These are phyloP conservation scores for Heterobasidion annosum DNA, from an alignment of 1,284 basidiomycete genomes.

Conservation along the genomic window DNA sequence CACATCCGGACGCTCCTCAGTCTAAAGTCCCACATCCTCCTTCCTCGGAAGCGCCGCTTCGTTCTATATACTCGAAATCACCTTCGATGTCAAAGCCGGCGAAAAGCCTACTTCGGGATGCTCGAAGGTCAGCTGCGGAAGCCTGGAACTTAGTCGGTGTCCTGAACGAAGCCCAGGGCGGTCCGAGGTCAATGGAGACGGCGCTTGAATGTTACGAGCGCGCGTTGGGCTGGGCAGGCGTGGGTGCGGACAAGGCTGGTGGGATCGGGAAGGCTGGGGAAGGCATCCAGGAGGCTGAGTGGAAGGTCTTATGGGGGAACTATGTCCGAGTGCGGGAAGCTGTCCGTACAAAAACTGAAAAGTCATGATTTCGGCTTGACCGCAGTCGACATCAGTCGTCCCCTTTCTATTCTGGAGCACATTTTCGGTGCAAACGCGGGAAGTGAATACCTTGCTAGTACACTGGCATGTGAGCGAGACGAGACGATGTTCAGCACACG, in stretches of 20 bases:
- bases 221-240: conserved; percentile 56
- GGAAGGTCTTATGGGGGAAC: conserved; percentile 42
- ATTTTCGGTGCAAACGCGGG: too few relatives aligned
- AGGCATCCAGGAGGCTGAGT: conserved; percentile 46
- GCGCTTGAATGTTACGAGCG: conserved; percentile 51
- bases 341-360: neutral
- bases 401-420: too few relatives aligned
- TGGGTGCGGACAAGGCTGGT: conserved; percentile 23
- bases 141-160: conserved; percentile 56
- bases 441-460: neutral
- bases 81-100: conserved; percentile 46
- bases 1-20: conserved; percentile 26
- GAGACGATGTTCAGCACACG: too few relatives aligned
- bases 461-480: neutral
- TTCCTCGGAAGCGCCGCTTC: conserved; percentile 32
- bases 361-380: neutral
- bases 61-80: conserved; percentile 35
- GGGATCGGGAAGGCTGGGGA: conserved; percentile 34
- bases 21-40: conserved; percentile 32
- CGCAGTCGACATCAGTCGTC: too few relatives aligned
- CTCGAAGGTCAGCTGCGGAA: conserved; percentile 59
- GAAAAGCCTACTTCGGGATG: conserved; percentile 53
- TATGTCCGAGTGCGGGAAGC: conserved; percentile 31
- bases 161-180: conserved; percentile 30
- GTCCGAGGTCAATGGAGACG: conserved; percentile 22